Base-by-base conservation (phyloP, 1,139 yeast species). In the Zygosaccharomyces sapae region DNA sequence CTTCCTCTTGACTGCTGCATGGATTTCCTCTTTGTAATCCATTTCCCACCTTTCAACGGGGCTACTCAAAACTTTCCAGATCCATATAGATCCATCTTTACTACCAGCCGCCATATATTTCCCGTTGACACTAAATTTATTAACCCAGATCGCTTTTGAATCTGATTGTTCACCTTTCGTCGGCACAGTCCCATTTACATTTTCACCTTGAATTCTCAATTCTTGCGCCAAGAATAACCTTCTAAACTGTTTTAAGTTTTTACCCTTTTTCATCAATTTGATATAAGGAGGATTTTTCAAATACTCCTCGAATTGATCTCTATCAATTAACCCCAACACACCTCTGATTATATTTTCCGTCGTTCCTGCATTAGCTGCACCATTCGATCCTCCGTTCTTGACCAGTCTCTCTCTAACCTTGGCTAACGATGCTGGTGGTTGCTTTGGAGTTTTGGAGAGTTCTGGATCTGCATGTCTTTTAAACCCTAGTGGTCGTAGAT, bases 21-120 rank as follows among this genome's bases (percentile, higher is more conserved):
- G 40, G 16, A 39, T 25, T 12, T 45, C 46, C 36, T 45, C 41
- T 27, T 39, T 34, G 13, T 35, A 34, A 22, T 68, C 67, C 52
- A 65, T 68, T 52, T 75, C 77, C 50, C 77, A 61, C 50, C 86
- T 64, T 49, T 83, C 83, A 54, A 79, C 69, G 0, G 86, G 83
- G 0, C 86, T 79, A 0, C 86, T 72, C 1, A 88, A 76, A 5
- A 86, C 94, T 59, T 85, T 81, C 94, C 95, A 88, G 2, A 88
- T 71, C 46, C 81, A 72, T 30, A 89, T 74, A 1, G 75, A 69
- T 2, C 80, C 73, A 57, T 85, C 90, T 51, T 84, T 77, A 4
- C 96, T 95, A 0, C 92, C 96, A 1, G 85, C 79, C 0, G 96
- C 96, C 55, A 89, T 63, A 61, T 76, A 87, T 62, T 79, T 81